phyloP scores from a whole-genome alignment of 2,329 filamentous ascomycete species.

The Graphiopsis chlorocephala region DNA sequence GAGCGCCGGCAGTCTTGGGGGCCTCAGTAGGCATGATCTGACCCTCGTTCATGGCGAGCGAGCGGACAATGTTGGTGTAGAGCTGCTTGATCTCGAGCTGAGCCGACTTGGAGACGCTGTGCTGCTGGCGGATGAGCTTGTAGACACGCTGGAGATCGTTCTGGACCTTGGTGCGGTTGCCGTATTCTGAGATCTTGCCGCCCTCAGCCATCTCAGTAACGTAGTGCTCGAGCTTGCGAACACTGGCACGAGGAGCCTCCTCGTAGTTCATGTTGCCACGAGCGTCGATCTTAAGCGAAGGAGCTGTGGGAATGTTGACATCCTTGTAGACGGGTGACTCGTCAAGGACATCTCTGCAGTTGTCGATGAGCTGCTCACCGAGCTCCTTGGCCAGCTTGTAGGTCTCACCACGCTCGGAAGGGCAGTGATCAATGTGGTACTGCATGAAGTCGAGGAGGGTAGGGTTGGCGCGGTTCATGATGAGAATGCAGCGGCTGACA shows the following conservation, averaged over 20 bases:
- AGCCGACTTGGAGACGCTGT: slow-evolving; percentile 94
- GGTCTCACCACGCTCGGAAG: slow-evolving; percentile 92
- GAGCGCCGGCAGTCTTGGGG: slow-evolving; percentile 61
- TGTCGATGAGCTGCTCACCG: slow-evolving; percentile 89
- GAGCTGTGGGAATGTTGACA: slow-evolving; percentile 85
- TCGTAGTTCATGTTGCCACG: slow-evolving; percentile 91
- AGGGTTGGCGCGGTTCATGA: slow-evolving; percentile 99
- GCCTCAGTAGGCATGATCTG: slow-evolving; percentile 92
- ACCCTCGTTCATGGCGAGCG: slow-evolving; percentile 94
- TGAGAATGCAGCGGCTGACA: slow-evolving; percentile 95
- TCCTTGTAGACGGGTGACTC: slow-evolving; percentile 92
- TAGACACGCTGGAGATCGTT: slow-evolving; percentile 93
- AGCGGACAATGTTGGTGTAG: slow-evolving; percentile 91
- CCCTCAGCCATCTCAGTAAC: slow-evolving; percentile 98
- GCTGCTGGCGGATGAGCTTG: slow-evolving; percentile 97
- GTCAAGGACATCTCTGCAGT: slow-evolving; percentile 88
- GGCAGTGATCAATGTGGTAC: slow-evolving; percentile 98
- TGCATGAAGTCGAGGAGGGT: slow-evolving; percentile 98
- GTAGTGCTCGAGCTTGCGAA: slow-evolving; percentile 96
- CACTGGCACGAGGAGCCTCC: slow-evolving; percentile 81
- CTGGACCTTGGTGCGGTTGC: slow-evolving; percentile 96
- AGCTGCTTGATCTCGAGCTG: slow-evolving; percentile 94
- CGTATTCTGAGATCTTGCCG: slow-evolving; percentile 97
- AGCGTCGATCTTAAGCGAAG: slow-evolving; percentile 86
- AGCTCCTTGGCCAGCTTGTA: slow-evolving; percentile 97